Conservation (phyloP, 495 filamentous ascomycete species). For the Trichocladium uniseriatum region DNA sequence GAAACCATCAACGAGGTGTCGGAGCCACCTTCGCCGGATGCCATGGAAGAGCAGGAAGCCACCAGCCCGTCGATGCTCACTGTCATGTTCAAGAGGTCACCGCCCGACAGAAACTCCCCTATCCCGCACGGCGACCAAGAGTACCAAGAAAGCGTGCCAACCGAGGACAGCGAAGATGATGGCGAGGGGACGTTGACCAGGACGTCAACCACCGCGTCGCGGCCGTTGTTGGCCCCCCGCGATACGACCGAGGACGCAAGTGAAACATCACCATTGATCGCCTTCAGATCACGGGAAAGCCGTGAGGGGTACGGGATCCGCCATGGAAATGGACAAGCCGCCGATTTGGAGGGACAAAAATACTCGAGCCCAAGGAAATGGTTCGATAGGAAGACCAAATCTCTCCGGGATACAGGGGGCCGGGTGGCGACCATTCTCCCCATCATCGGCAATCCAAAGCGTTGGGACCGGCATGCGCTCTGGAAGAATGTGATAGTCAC, state of each 20-base stretch:
- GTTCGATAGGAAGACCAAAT: conserved; percentile 7
- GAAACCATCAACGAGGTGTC: conserved; percentile 52
- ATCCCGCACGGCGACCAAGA: conserved; percentile 7
- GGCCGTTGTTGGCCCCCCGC: background rate
- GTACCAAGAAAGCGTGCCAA: conserved; percentile 10
- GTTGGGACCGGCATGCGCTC: conserved; percentile 58
- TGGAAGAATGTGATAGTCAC: conserved; percentile 56
- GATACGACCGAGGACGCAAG: conserved; percentile 18
- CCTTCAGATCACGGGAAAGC: conserved; percentile 19
- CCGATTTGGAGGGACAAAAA: conserved; percentile 38
- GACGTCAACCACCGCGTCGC: background rate
- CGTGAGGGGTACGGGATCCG: conserved; percentile 16
- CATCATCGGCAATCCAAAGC: conserved; percentile 48
- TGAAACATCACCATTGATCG: conserved; percentile 32
- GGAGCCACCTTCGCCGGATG: conserved; percentile 47
- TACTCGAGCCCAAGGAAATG: conserved; percentile 11
- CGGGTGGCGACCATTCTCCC: conserved; percentile 9
- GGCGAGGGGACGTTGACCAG: conserved; percentile 1
- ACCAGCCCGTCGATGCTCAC: conserved; percentile 52
- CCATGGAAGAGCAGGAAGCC: conserved; percentile 15
- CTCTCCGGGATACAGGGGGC: conserved; percentile 1
- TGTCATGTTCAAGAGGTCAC: conserved; percentile 52
- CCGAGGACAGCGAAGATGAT: conserved; percentile 3
- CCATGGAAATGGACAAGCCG: conserved; percentile 12
- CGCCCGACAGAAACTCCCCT: conserved; percentile 21